Percentiles rank a stretch among this genome's conserved stretches.
Evolutionary conservation across 2,329 filamentous ascomycete genomes (phyloP).

Genomic region (Emericellopsis atlantica): DNA sequence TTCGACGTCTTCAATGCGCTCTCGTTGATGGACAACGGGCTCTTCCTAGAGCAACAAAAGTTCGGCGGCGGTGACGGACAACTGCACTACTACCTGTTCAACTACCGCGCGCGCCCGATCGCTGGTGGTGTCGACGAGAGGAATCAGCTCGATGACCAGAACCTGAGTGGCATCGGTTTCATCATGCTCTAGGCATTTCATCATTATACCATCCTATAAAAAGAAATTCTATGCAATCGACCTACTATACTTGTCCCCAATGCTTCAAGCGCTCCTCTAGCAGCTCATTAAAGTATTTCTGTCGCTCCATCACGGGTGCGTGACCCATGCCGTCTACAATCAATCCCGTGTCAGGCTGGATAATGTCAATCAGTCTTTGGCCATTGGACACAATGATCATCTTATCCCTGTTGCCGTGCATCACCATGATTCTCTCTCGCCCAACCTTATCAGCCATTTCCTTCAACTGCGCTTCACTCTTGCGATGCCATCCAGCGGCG

Average conservation of each 20-base stretch:
- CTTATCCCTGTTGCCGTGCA: slow-evolving; percentile 65
- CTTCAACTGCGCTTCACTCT: slow-evolving; percentile 51
- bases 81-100: slow-evolving; percentile 95
- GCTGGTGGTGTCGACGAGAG: slow-evolving; percentile 70
- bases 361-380: slow-evolving; percentile 49
- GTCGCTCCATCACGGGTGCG: slow-evolving; percentile 59
- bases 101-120: slow-evolving; percentile 83
- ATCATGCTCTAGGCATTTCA: slow-evolving; percentile 48
- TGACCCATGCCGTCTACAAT: slow-evolving; percentile 66
- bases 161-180: slow-evolving; percentile 77
- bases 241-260: slow-evolving; percentile 11
- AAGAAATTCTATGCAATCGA: neutral
- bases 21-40: slow-evolving; percentile 82
- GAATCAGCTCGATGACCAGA: slow-evolving; percentile 65
- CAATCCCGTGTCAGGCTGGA: slow-evolving; percentile 47
- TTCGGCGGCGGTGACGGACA: slow-evolving; percentile 92
- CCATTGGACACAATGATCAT: slow-evolving; percentile 68
- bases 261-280: slow-evolving; percentile 43
- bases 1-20: slow-evolving; percentile 98
- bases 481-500: slow-evolving; percentile 70
- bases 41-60: slow-evolving; percentile 89
- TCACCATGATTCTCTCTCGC: slow-evolving; percentile 58
- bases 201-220: neutral
- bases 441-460: slow-evolving; percentile 57
- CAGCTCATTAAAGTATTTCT: slow-evolving; percentile 53